Conservation (phyloP, 768 basidiomycete species). For the Boletus sp. region DNA sequence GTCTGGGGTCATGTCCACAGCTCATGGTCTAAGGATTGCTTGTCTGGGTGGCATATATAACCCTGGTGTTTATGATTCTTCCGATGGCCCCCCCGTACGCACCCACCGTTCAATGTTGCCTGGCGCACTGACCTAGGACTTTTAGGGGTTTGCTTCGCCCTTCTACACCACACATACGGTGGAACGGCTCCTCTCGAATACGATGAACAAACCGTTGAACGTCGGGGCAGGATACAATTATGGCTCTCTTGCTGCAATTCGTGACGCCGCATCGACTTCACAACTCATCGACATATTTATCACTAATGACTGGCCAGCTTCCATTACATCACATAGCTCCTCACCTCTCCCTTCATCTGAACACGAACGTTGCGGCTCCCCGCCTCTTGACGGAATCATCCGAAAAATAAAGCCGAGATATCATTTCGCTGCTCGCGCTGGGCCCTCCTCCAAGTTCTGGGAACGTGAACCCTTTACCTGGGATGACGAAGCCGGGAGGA, state of each 20-base stretch:
- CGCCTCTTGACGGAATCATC: slow-evolving; percentile 64
- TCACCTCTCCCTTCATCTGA: slow-evolving; percentile 46
- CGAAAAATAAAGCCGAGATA: slow-evolving; percentile 78
- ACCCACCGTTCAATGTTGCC: not conserved
- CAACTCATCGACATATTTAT: slow-evolving; percentile 79
- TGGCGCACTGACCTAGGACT: slow-evolving; percentile 1
- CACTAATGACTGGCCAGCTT: slow-evolving; percentile 73
- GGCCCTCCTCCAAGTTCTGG: slow-evolving; percentile 80
- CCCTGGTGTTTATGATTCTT: slow-evolving; percentile 51
- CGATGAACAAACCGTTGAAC: slow-evolving; percentile 49
- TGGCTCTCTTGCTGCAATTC: slow-evolving; percentile 66
- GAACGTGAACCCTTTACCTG: slow-evolving; percentile 92
- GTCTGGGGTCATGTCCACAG: slow-evolving; percentile 76
- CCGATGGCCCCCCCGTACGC: slow-evolving; percentile 66
- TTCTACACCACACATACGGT: slow-evolving; percentile 70
- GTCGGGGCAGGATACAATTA: slow-evolving; percentile 49
- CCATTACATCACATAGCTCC: slow-evolving; percentile 60
- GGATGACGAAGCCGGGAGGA: slow-evolving; percentile 65
- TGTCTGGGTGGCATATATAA: slow-evolving; percentile 83
- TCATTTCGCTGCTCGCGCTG: slow-evolving; percentile 72
- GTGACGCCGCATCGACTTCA: slow-evolving; percentile 56
- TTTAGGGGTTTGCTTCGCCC: slow-evolving; percentile 72
- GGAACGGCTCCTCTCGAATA: slow-evolving; percentile 71
- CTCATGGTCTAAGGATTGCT: slow-evolving; percentile 78
- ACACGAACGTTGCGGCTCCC: slow-evolving; percentile 44